Evolutionary conservation across 2,329 filamentous ascomycete species (phyloP), one percentile per base, ranked within the genome.

Genomic region (Fusarium pseudoanthophilum): DNA sequence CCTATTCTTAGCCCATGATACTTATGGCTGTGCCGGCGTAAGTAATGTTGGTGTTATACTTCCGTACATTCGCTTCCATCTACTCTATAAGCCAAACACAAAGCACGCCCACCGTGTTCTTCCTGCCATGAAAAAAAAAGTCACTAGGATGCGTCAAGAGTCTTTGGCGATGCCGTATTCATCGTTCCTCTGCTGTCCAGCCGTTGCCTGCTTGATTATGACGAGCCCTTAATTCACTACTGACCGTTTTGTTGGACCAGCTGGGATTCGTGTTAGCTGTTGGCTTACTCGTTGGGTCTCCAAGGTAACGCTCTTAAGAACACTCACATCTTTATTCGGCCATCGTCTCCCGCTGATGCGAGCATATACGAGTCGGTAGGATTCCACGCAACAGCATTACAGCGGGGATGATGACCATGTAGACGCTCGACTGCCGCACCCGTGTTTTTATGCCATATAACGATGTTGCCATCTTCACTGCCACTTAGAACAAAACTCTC

Each of bases 401-500:
- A 95, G 39, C 94, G 92, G 18, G 89, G 87, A 11, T 85, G 84
- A 77, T 98, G 95, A 0, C 91, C 95, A 37, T 90, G 88, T 6
- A 98, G 85, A 53, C 89, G 91, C 78, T 95, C 93, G 11, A 99
- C 90, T 2, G 92, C 86, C 11, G 88, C 86, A 11, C 94, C 94
- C 40, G 92, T 94, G 64, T 91, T 92, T 81, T 94, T 96, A 81
- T 97, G 93, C 94, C 95, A 98, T 69, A 99, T 93, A 80, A 94
- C 92, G 46, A 98, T 88, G 63, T 88, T 87, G 5, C 90, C 90
- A 71, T 91, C 89, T 88, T 98, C 95, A 78, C 95, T 97, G 16
- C 96, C 96, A 78, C 93, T 95, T 34, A 97, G 87, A 15, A 98
- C 92, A 81, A 98, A 98, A 80, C 92, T 95, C 83, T 98, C 95